Percentiles rank a stretch among this genome's conserved stretches.
Evolutionary conservation across 2,329 filamentous ascomycete species (phyloP).

Genomic region (Aspergillus uvarum): DNA sequence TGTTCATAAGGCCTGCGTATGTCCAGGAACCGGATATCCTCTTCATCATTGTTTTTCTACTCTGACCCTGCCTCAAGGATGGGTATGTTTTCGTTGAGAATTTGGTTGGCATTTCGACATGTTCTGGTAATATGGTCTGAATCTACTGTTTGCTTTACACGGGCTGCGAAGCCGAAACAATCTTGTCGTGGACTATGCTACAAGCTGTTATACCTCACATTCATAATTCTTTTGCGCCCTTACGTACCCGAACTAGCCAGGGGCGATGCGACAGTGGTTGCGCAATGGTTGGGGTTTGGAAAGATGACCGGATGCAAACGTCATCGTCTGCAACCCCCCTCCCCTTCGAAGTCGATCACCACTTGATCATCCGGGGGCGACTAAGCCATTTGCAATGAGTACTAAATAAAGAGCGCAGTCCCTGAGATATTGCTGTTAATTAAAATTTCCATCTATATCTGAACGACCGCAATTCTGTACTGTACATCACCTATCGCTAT

Average conservation of each 20-base stretch:
- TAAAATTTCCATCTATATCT: not conserved
- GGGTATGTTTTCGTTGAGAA: not conserved
- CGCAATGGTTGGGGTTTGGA: not conserved
- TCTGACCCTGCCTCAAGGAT: not conserved
- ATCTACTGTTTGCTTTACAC: conserved; percentile 1
- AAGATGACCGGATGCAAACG: conserved; percentile 7
- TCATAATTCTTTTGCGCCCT: not conserved
- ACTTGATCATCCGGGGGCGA: not conserved
- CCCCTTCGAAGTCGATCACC: not conserved
- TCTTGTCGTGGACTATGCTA: not conserved
- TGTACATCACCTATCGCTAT: not conserved
- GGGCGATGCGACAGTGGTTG: not conserved
- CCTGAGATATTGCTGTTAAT: not conserved
- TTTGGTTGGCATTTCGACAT: conserved; percentile 6
- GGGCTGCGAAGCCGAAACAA: conserved; percentile 3
- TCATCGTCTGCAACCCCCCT: not conserved
- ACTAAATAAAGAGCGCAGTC: not conserved
- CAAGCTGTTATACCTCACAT: not conserved
- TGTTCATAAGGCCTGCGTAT: not conserved
- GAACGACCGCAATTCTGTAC: not conserved
- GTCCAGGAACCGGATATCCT: not conserved
- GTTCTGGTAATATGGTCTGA: conserved; percentile 10
- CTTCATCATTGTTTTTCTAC: not conserved
- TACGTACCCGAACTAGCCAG: not conserved
- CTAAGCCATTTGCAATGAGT: not conserved